Percentiles rank a stretch among this genome's conserved stretches.
Evolutionary conservation across 1,139 yeast genomes (phyloP).

Genomic region (Yamadazyma aaseri): DNA sequence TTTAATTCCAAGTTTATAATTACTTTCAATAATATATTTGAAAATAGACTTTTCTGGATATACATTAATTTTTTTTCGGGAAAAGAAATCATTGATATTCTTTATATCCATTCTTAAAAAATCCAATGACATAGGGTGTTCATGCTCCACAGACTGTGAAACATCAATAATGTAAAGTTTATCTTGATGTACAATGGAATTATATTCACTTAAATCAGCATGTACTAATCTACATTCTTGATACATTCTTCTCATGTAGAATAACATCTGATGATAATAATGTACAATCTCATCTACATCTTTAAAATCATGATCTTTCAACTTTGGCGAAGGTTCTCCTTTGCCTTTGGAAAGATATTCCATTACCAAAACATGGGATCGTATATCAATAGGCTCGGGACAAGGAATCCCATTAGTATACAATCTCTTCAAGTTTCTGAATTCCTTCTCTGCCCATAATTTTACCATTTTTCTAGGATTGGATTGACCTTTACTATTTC

Average conservation of each 20-base stretch:
- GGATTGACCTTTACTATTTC: conserved; percentile 79
- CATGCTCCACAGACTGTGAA: conserved; percentile 96
- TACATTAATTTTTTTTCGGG: conserved; percentile 65
- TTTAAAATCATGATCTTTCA: conserved; percentile 73
- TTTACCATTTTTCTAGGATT: conserved; percentile 98
- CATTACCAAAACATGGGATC: conserved; percentile 93
- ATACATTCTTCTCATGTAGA: conserved; percentile 83
- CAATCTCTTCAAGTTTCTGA: conserved; percentile 83
- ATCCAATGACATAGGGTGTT: conserved; percentile 95
- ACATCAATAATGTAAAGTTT: conserved; percentile 90
- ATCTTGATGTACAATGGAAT: conserved; percentile 80
- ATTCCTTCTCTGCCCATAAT: conserved; percentile 98
- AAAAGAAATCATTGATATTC: conserved; percentile 87
- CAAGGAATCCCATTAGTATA: conserved; percentile 79
- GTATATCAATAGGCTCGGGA: conserved; percentile 86
- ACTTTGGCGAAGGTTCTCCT: conserved; percentile 84
- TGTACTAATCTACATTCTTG: conserved; percentile 89
- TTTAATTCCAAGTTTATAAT: conserved; percentile 35
- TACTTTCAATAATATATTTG: conserved; percentile 57
- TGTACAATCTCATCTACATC: conserved; percentile 63
- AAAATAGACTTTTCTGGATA: conserved; percentile 82
- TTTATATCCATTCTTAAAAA: conserved; percentile 96
- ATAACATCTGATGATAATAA: conserved; percentile 75
- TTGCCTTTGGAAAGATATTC: conserved; percentile 79
- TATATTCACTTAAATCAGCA: conserved; percentile 96